phyloP scores from a whole-genome alignment of 148 eudicot genomes.

The Gaultheria prostrata region DNA sequence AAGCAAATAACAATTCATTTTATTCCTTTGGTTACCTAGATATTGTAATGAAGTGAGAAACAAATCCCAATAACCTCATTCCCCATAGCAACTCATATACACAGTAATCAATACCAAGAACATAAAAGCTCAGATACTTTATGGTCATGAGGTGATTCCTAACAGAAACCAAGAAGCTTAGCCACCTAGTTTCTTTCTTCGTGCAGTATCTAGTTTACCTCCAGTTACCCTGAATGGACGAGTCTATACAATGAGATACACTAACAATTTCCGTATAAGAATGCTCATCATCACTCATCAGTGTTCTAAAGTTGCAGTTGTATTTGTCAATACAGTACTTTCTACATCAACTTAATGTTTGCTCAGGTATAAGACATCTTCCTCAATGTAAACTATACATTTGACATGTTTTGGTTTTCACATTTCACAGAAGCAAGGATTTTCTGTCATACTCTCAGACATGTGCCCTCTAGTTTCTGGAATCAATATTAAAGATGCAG shows the following conservation, averaged over 20 bases:
- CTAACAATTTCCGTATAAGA: neutral
- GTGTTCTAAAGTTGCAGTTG: neutral
- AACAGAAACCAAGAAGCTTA: neutral
- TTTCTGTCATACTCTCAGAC: constrained; percentile 87
- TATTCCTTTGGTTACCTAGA: neutral
- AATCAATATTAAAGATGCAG: constrained; percentile 79
- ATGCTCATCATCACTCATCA: neutral
- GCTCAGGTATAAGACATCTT: neutral
- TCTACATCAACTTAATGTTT: neutral
- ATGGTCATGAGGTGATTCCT: neutral
- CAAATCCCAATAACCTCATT: neutral
- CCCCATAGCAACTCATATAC: neutral
- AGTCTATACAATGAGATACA: neutral
- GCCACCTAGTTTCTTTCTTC: constrained; percentile 1
- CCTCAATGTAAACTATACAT: neutral
- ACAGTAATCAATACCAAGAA: neutral
- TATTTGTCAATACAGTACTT: neutral
- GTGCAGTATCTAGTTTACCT: neutral
- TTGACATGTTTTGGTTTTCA: constrained; percentile 4
- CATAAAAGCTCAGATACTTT: neutral
- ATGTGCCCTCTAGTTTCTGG: constrained; percentile 96
- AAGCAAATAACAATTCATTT: neutral
- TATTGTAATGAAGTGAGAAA: neutral
- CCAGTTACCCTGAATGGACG: neutral
- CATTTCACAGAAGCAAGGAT: constrained; percentile 64